phyloP scores from a whole-genome alignment of 2,329 filamentous ascomycete species.

The Colletotrichum godetiae region DNA sequence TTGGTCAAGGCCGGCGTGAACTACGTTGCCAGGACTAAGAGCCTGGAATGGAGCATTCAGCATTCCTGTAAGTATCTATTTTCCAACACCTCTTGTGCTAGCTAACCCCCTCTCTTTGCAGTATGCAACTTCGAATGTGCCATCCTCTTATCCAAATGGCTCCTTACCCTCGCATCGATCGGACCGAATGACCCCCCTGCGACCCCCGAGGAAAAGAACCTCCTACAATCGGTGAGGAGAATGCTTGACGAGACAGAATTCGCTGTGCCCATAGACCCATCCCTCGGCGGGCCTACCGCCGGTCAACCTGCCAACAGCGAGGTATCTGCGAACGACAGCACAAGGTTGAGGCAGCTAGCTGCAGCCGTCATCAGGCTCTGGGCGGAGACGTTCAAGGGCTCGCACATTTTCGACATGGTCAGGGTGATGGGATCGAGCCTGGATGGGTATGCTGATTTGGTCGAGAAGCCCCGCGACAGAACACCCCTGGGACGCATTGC shows the following conservation, averaged over 20 bases:
- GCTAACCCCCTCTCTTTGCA: conserved; percentile 41
- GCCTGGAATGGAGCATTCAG: conserved; percentile 72
- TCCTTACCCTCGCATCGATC: conserved; percentile 66
- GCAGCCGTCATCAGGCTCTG: conserved; percentile 69
- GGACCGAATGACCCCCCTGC: conserved; percentile 61
- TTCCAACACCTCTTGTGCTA: neutral
- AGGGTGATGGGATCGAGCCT: conserved; percentile 68
- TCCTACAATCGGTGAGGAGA: conserved; percentile 66
- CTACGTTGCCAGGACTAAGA: conserved; percentile 71
- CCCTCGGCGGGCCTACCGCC: conserved; percentile 55
- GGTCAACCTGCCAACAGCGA: conserved; percentile 53
- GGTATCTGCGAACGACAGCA: conserved; percentile 57
- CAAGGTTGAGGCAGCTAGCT: conserved; percentile 66
- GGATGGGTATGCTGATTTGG: conserved; percentile 66
- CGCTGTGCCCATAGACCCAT: conserved; percentile 69
- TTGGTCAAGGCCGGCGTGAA: conserved; percentile 72
- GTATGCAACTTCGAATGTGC: conserved; percentile 73
- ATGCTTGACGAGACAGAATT: conserved; percentile 74
- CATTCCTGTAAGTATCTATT: conserved; percentile 62
- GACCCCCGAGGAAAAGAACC: conserved; percentile 63
- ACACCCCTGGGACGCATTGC: conserved; percentile 53
- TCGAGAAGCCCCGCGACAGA: conserved; percentile 65
- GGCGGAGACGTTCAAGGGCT: conserved; percentile 72
- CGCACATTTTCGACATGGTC: conserved; percentile 70
- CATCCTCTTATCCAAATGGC: conserved; percentile 70